phyloP scores from a whole-genome alignment of 1,284 basidiomycete species.

The Ustilago xerochloae region DNA sequence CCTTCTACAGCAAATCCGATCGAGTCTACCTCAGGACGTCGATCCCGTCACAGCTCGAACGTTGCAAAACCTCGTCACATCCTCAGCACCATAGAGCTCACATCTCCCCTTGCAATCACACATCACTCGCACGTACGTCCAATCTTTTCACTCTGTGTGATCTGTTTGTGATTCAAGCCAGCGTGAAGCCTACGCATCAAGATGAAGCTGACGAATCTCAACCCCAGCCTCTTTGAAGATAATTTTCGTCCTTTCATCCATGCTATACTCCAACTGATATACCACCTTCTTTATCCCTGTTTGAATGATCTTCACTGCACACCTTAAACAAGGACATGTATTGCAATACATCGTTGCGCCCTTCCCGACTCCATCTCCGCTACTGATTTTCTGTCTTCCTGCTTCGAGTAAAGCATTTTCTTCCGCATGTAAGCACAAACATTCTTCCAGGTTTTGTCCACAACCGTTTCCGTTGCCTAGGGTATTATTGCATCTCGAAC shows the following conservation, averaged over 20 bases:
- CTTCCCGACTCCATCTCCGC: constrained; percentile 63
- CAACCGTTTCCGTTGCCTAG: constrained; percentile 61
- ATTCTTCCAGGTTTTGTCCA: constrained; percentile 78
- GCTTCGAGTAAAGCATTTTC: constrained; percentile 97
- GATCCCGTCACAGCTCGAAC: neutral
- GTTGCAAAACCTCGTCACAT: neutral
- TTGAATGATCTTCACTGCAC: constrained; percentile 97
- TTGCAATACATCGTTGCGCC: constrained; percentile 88
- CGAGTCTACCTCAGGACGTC: neutral
- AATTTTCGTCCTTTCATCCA: constrained; percentile 71
- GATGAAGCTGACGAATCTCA: constrained; percentile 60
- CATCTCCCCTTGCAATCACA: neutral
- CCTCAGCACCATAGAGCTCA: no score
- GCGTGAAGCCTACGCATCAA: constrained; percentile 14
- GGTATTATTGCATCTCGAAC: constrained; percentile 61
- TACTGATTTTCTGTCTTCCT: constrained; percentile 73
- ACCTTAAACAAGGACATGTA: constrained; percentile 91
- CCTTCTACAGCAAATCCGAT: neutral
- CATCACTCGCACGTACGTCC: neutral
- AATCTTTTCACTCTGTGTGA: neutral
- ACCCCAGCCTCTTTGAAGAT: constrained; percentile 69
- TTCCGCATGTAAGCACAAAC: constrained; percentile 95
- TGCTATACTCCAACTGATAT: constrained; percentile 86
- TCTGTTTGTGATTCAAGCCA: neutral
- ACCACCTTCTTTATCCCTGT: constrained; percentile 92